A percentile compares a stretch with the other conserved stretches of the same genome.
phyloP scores from a whole-genome alignment of 2,329 filamentous ascomycete genomes.

The Colletotrichum cuscutae region DNA sequence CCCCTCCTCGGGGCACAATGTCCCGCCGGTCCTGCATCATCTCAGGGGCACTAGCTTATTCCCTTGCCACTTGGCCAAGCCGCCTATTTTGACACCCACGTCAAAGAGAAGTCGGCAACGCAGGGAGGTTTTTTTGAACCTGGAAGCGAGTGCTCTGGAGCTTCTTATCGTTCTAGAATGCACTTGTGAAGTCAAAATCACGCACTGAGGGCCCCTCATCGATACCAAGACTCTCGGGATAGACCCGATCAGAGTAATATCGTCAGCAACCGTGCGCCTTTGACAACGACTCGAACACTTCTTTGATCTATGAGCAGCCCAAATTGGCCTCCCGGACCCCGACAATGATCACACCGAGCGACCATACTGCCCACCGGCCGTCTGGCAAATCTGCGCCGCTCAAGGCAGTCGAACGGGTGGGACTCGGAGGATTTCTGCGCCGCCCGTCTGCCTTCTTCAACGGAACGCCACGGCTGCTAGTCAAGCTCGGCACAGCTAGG shows the following conservation, averaged over 20 bases:
- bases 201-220: neutral
- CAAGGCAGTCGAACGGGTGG: neutral
- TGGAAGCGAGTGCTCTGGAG: neutral
- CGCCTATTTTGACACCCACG: neutral
- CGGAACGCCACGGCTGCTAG: neutral
- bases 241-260: neutral
- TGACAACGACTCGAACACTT: neutral
- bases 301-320: neutral
- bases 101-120: neutral
- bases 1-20: neutral
- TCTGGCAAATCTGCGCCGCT: neutral
- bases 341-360: neutral
- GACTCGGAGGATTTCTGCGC: neutral
- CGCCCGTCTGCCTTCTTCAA: neutral
- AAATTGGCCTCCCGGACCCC: neutral
- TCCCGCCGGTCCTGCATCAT: constrained; percentile 22
- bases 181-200: neutral
- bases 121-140: neutral
- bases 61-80: constrained; percentile 28
- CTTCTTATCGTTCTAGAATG: constrained; percentile 15
- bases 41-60: constrained; percentile 15
- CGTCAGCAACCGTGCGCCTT: neutral
- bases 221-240: neutral
- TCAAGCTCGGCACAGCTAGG: neutral
- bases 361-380: neutral